These are phyloP conservation scores for Suhomyces faveliae DNA, from an alignment of 805 yeast species.

Conservation along the genomic window DNA sequence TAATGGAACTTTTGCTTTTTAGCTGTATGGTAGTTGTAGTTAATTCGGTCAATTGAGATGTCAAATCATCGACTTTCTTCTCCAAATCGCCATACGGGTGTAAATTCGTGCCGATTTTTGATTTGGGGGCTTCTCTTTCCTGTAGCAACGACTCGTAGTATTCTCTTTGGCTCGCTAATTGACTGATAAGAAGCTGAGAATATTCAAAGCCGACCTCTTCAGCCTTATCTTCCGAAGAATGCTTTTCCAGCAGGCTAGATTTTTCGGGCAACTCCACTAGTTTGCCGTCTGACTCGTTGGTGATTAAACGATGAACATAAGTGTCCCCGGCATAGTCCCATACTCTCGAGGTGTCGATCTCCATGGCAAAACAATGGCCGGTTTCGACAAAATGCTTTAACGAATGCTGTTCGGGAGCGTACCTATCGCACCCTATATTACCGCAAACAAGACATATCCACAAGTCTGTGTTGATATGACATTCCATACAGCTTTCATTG, in stretches of 20 bases:
- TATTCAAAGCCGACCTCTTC: conserved; percentile 74
- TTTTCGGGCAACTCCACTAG: conserved; percentile 68
- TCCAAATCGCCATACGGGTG: conserved; percentile 23
- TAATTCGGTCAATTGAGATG: conserved; percentile 20
- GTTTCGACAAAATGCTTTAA: conserved; percentile 75
- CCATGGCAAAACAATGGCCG: conserved; percentile 91
- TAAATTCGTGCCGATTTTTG: conserved; percentile 20
- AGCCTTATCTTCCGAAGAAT: conserved; percentile 31
- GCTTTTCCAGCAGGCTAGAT: conserved; percentile 7
- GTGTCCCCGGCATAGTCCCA: conserved; percentile 95
- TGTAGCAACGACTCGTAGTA: conserved; percentile 58
- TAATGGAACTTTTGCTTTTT: conserved; percentile 26
- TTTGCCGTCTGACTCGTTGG: conserved; percentile 86
- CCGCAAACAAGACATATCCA: conserved; percentile 94
- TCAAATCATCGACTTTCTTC: conserved; percentile 27
- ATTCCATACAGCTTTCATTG: conserved; percentile 47
- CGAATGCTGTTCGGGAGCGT: conserved; percentile 77
- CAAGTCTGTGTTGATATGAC: conserved; percentile 59
- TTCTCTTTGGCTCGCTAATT: conserved; percentile 81
- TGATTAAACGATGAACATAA: conserved; percentile 82
- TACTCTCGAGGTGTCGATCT: conserved; percentile 74
- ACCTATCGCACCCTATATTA: conserved; percentile 87
- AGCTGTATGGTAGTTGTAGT: conserved; percentile 32
- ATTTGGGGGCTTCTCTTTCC: conserved; percentile 19
- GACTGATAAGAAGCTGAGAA: conserved; percentile 73